Base-by-base conservation (phyloP, 441 rosid species). In the Erodium trifolium region DNA sequence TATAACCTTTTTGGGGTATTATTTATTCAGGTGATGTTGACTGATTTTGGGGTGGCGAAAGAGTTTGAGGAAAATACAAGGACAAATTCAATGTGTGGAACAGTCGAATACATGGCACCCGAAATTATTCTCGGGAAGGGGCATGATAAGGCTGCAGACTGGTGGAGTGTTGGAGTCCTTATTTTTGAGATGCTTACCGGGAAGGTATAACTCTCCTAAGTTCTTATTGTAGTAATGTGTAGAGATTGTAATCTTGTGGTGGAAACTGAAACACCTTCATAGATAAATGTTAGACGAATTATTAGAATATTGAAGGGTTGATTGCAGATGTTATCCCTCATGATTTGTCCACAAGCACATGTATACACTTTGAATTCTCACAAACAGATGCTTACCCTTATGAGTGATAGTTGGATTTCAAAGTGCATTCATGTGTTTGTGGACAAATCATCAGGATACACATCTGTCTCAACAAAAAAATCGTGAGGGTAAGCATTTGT, bases 141-240 rank as follows among this genome's bases (percentile, higher is more conserved):
- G 35, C 97, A 91, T 81, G 88, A 94, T 77, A 91, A 94, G 76
- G 88, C 96, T 68, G 93, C 99, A 5, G 99, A 93, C 73, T 91
- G 99, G 97, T 94, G 99, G 99, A 93, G 99, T 66, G 90, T 88
- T 31, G 99, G 99, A 37, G 78, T 90, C 79, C 80, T 93, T 49
- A 70, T 91, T 53, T 88, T 82, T 81, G 99, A 94, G 83, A 94
- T 94, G 97, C 96, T 91, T 49, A 94, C 96, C 2, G 97, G 91
- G 66, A 79, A 89, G 95, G 97, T 91, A 67, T 71, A 70, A n/a
- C 29, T 63, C 67, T 16, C 66, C 65, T 63, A 18, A 57, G 27
- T 57, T 57, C 29, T 17, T 57, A 57, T 57, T 57, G 17, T 19
- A 5, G 63, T 57, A 19, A 17, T 57, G 27, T 57, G 17, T 16